Base-by-base conservation (phyloP, 2,329 filamentous ascomycete species). In the Penicillium capsulatum region DNA sequence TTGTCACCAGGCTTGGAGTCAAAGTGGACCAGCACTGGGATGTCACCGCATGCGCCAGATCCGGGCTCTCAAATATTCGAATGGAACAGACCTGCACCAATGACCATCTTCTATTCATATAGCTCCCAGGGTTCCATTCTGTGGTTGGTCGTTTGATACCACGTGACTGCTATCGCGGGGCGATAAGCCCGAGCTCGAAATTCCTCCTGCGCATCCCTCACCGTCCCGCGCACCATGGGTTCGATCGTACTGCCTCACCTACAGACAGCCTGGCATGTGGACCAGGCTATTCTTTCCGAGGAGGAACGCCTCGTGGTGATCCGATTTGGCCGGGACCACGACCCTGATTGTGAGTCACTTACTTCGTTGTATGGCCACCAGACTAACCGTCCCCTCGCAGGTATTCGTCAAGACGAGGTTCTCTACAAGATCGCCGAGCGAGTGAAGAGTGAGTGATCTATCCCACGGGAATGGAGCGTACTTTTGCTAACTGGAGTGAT, bases 241-340 rank as follows among this genome's bases (percentile, higher is more conserved):
- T 95, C 89, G 58, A 86, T 96, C 48, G 86, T 94, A 34, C 81
- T 98, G 37, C 91, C 91, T 31, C 91, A 97, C 67, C 78, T 98
- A 32, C 79, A 80, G 55, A 90, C 86, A 29, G 92, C 87, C 66
- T 98, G 91, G 92, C 92, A 98, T 67, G 92, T 98, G 60, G 92
- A 97, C 74, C 90, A 97, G 70, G 89, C 90, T 49, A 96, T 96
- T 61, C 81, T 87, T 60, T 78, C 76, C 30, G 90, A 97, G 70
- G 88, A 95, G 62, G 91, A 97, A 61, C 84, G 91, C 34, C 80
- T 96, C 24, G 61, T 62, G 30, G 57, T 95, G 29, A 95, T 97
- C 64, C 84, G 91, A 51, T 97, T 97, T 68, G 90, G 90, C 33
- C 81, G 88, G 54, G 89, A 95, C 66, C 80, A 79, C 62, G 86